Conservation (phyloP, 2,329 filamentous ascomycete genomes). For the Gaeumannomyces sp. region DNA sequence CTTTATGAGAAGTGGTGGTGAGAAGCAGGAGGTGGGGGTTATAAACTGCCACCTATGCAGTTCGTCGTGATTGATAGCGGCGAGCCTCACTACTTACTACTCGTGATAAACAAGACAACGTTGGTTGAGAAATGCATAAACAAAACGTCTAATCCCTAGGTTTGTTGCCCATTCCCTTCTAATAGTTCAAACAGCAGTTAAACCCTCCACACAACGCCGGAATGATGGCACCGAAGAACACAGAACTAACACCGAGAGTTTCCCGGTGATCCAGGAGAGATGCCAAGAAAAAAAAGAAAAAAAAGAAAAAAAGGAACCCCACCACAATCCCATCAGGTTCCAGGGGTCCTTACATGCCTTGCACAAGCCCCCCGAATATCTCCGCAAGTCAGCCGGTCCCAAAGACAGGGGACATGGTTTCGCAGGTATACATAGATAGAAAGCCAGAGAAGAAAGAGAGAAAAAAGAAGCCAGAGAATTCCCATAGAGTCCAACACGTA, state of each 20-base stretch:
- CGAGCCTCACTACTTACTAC: no score
- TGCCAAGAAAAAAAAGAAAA: no score
- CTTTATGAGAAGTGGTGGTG: conserved; percentile 35
- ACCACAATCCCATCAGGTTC: no score
- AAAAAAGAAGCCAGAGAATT: background rate
- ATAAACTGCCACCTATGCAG: no score
- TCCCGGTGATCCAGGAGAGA: background rate
- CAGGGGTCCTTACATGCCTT: background rate
- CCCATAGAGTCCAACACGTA: background rate
- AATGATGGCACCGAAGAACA: background rate
- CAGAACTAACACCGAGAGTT: background rate
- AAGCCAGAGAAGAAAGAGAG: background rate
- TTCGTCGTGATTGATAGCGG: no score
- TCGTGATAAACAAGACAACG: background rate
- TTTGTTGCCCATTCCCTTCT: background rate
- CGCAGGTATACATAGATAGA: background rate
- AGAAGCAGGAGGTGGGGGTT: background rate
- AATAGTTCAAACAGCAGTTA: background rate
- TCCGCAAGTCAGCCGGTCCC: background rate
- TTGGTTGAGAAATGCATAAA: background rate
- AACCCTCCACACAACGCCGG: background rate
- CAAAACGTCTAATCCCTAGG: background rate
- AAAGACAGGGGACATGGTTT: background rate
- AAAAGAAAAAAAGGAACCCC: background rate
- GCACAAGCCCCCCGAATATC: background rate